Percentiles rank a stretch among this genome's conserved stretches.
Evolutionary conservation across 2,329 filamentous ascomycete genomes (phyloP).

Genomic region (Penicillium sp.): DNA sequence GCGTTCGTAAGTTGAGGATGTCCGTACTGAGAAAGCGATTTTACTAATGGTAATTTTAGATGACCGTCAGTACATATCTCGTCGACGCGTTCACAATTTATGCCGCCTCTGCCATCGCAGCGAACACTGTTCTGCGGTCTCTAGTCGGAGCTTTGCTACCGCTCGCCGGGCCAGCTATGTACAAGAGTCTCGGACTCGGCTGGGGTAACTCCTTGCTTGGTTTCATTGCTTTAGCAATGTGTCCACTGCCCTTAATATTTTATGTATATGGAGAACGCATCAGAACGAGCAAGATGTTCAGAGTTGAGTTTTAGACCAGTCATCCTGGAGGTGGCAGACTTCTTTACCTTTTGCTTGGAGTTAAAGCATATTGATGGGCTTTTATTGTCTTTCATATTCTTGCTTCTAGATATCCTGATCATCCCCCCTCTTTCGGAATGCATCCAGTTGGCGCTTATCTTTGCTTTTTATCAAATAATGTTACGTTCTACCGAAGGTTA

Average conservation of each 20-base stretch:
- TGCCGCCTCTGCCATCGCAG: constrained; percentile 54
- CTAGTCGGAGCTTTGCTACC: constrained; percentile 62
- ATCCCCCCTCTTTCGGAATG: no score
- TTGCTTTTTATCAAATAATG: no score
- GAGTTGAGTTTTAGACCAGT: background rate
- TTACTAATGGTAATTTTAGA: constrained; percentile 6
- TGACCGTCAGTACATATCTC: constrained; percentile 54
- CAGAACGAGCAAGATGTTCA: constrained; percentile 29
- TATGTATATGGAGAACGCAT: constrained; percentile 38
- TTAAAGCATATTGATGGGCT: no score
- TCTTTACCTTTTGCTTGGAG: no score
- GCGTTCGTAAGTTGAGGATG: constrained; percentile 43
- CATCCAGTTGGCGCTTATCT: no score
- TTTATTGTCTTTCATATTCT: no score
- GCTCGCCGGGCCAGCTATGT: constrained; percentile 59
- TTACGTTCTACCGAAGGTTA: no score
- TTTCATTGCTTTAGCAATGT: constrained; percentile 55
- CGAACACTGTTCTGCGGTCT: constrained; percentile 57
- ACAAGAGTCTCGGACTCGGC: constrained; percentile 47
- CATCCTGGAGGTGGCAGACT: background rate
- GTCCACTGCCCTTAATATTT: constrained; percentile 39
- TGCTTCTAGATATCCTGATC: no score
- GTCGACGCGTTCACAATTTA: constrained; percentile 56
- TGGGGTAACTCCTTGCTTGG: constrained; percentile 58
- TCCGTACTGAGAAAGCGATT: fast-evolving